Evolutionary conservation across 345 rosid species (phyloP), one percentile per base, ranked within the genome.

Genomic region (Rhodamnia rubescens): DNA sequence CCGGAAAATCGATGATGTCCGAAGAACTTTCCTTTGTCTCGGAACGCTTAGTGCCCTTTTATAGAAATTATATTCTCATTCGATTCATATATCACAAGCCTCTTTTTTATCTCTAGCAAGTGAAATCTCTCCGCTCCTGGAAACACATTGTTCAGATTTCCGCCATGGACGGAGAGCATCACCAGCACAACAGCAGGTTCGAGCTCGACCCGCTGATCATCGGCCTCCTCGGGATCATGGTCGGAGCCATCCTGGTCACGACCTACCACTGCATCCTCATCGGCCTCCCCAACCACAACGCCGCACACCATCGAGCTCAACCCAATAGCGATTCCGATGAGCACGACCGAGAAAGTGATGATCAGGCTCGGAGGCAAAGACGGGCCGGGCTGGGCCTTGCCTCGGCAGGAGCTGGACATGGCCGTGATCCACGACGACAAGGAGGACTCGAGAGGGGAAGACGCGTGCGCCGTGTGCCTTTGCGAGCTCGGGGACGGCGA

Each of bases 391-490:
- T 24, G 6, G 44, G 75, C 44, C 44, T 32, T 18, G 24, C 78
- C 78, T 24, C 42, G 47, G 78, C 16, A n/a, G 24, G 47, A 69
- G 75, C 44, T 64, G 75, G 75, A 32, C 24, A 44, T 69, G 13
- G 47, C 47, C 24, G 42, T 32, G 47, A 69, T 69, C 47, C 47
- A 24, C 36, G 44, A 32, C 47, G 11, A 27, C 87, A 80, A 27
- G 75, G 54, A 44, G 47, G 47, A 4, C 78, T 80, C 14, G 7
- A 50, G 44, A 32, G 78, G 8, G 21, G 91, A 88, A 51, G 93
- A 85, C 8, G 87, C 86, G 15, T 93, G 94, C 75, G 86, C 93
- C 29, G 91, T 93, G 54, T 93, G 94, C 89, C 86, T 93, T 74
- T 74, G 85, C 8, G 92, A 91, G 56, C 90, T 91, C 85, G 85